Evolutionary conservation across 2,329 filamentous ascomycete genomes (phyloP).

Genomic region (Sarocladium strictum): DNA sequence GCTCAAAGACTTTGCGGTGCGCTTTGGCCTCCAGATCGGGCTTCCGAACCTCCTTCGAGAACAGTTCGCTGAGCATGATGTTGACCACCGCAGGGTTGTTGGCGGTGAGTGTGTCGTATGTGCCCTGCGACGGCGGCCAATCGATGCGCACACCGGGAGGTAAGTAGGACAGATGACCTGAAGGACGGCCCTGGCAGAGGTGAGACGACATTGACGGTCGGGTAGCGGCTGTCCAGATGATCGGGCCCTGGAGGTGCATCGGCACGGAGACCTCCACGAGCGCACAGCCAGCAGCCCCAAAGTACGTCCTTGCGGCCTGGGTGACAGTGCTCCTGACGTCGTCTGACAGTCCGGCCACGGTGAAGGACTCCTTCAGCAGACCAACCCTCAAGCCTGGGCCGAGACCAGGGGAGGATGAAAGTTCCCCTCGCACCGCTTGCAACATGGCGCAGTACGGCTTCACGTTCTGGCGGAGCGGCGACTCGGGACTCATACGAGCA

Average conservation of each 20-base stretch:
- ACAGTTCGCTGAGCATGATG: conserved; percentile 35
- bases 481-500: conserved; percentile 33
- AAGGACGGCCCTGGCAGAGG: conserved; percentile 24
- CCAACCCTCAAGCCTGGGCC: conserved; percentile 31
- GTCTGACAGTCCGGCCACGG: conserved; percentile 28
- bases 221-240: conserved; percentile 41
- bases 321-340: conserved; percentile 33
- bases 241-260: conserved; percentile 38
- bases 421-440: conserved; percentile 10
- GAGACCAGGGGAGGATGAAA: conserved; percentile 11
- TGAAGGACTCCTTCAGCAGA: conserved; percentile 38
- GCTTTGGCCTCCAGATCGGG: conserved; percentile 35
- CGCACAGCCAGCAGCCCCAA: conserved; percentile 34
- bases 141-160: conserved; percentile 25
- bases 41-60: conserved; percentile 19
- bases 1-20: conserved; percentile 37
- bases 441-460: conserved; percentile 24
- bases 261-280: conserved; percentile 41
- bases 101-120: conserved; percentile 33
- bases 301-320: conserved; percentile 26
- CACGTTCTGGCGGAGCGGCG: conserved; percentile 27
- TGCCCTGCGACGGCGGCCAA: conserved; percentile 33
- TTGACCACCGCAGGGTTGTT: conserved; percentile 41
- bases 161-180: conserved; percentile 26
- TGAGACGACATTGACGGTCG: conserved; percentile 26